Conservation (phyloP, 1,284 basidiomycete species). For the Cryptococcus neoformans region DNA sequence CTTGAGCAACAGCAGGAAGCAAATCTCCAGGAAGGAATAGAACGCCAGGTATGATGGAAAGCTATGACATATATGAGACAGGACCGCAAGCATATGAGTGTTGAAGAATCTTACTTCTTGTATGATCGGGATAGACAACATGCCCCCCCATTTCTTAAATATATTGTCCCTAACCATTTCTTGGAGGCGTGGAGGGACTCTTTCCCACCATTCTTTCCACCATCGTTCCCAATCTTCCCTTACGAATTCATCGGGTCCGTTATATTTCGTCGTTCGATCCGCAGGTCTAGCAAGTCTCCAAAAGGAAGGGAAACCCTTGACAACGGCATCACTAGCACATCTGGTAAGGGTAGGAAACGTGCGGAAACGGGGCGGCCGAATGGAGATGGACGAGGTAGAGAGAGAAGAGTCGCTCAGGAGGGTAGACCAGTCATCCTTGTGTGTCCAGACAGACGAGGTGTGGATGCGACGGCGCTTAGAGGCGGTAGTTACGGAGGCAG, state of each 20-base stretch:
- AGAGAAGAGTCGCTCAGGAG: slow-evolving; percentile 24
- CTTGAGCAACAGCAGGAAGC: slow-evolving; percentile 15
- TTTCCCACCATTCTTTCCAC: slow-evolving; percentile 24
- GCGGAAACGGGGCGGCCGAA: slow-evolving; percentile 16
- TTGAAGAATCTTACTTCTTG: background rate
- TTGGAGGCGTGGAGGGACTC: slow-evolving; percentile 27
- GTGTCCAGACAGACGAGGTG: slow-evolving; percentile 24
- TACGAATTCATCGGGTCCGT: background rate
- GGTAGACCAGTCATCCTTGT: slow-evolving; percentile 31
- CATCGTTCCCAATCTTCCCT: slow-evolving; percentile 20
- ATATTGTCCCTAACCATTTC: slow-evolving; percentile 22
- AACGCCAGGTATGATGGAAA: slow-evolving; percentile 21
- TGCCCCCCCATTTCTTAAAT: slow-evolving; percentile 20
- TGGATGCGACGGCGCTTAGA: background rate
- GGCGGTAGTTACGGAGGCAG: background rate
- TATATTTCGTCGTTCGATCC: too few relatives aligned
- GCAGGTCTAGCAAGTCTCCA: too few relatives aligned
- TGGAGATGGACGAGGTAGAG: slow-evolving; percentile 34
- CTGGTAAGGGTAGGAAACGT: slow-evolving; percentile 18
- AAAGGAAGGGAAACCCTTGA: slow-evolving; percentile 13
- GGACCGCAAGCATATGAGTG: background rate
- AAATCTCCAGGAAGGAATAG: slow-evolving; percentile 22
- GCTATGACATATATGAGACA: slow-evolving; percentile 7
- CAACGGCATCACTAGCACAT: slow-evolving; percentile 15
- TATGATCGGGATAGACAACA: background rate